Evolutionary conservation across 495 filamentous ascomycete genomes (phyloP).

Genomic region (Penicillium longicatenatum): DNA sequence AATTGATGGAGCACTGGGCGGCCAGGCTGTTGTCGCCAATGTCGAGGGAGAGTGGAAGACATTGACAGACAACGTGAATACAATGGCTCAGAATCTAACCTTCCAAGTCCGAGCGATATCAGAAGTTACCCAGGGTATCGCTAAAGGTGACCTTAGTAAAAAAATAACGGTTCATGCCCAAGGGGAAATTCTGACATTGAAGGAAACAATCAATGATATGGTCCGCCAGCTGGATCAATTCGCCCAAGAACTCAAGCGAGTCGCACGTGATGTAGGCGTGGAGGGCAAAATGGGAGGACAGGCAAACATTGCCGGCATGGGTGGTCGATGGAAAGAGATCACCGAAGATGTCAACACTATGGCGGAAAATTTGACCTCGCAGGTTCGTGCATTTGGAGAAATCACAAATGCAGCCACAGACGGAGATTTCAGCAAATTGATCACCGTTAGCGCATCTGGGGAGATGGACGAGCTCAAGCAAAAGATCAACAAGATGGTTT

Average conservation of each 20-base stretch:
- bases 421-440: conserved; percentile 94
- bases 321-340: conserved; percentile 97
- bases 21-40: no score
- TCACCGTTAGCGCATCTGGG: conserved; percentile 96
- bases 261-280: conserved; percentile 95
- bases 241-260: conserved; percentile 94
- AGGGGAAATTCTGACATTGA: no score
- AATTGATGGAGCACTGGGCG: no score
- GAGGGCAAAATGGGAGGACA: conserved; percentile 99
- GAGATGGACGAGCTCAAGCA: conserved; percentile 99
- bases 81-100: conserved; percentile 1
- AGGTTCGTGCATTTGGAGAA: conserved; percentile 96
- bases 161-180: no score
- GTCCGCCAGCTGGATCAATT: no score
- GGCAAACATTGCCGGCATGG: conserved; percentile 90
- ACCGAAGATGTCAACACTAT: conserved; percentile 98
- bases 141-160: not conserved
- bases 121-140: not conserved
- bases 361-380: conserved; percentile 96
- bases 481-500: conserved; percentile 99
- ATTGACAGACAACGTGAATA: not conserved
- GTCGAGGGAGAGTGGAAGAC: no score
- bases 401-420: conserved; percentile 97
- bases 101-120: not conserved
- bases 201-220: not conserved